These are phyloP conservation scores for Smallanthus sonchifolius DNA, from an alignment of 129 eudicot species.

Conservation along the genomic window DNA sequence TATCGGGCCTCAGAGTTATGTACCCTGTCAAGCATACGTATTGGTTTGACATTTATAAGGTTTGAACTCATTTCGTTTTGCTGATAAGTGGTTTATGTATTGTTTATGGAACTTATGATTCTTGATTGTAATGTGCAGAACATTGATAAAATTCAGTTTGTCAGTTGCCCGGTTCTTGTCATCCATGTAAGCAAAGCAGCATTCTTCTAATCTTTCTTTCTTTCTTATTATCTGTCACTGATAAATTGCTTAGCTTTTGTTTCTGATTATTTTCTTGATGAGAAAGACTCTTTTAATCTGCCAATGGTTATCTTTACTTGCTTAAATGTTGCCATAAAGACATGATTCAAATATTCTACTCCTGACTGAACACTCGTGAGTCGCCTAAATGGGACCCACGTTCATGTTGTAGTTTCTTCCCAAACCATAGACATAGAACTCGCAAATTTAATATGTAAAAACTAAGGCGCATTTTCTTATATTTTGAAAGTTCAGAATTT, in stretches of 20 bases:
- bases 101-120: conserved; percentile 7
- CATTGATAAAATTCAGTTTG: conserved; percentile 64
- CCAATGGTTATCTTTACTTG: too few species aligned
- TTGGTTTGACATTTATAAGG: conserved; percentile 93
- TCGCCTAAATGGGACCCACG: too few species aligned
- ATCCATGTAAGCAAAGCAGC: conserved; percentile 64
- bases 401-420: too few species aligned
- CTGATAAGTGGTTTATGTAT: background rate
- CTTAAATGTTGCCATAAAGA: too few species aligned
- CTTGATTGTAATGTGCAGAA: conserved; percentile 38
- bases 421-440: too few species aligned
- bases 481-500: background rate
- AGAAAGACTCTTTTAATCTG: too few species aligned
- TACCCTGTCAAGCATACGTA: conserved; percentile 81
- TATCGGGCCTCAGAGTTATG: conserved; percentile 81
- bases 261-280: too few species aligned
- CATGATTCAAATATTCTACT: too few species aligned
- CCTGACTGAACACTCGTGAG: too few species aligned
- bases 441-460: too few species aligned
- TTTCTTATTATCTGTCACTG: background rate
- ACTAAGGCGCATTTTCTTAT: too few species aligned
- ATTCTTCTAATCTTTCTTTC: conserved; percentile 11
- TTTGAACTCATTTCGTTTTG: conserved; percentile 6
- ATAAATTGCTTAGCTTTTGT: background rate
- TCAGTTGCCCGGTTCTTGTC: conserved; percentile 62